These are phyloP conservation scores for Chimonanthus salicifolius DNA, from an alignment of 164 flowering plant genomes.

Conservation along the genomic window DNA sequence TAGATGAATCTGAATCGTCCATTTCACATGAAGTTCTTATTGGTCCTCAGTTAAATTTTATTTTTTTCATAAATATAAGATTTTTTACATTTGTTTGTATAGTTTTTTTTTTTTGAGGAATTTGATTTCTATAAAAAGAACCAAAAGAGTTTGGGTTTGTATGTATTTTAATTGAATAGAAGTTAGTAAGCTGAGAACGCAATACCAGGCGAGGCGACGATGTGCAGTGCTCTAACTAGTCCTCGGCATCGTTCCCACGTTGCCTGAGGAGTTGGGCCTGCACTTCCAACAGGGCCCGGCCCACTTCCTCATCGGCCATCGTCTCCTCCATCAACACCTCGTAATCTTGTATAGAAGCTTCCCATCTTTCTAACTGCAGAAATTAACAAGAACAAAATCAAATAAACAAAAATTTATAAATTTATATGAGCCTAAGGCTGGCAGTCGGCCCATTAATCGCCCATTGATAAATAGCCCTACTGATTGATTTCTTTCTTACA, in stretches of 20 bases:
- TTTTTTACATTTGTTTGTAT: not conserved
- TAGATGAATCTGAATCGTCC: not conserved
- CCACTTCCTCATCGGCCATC: constrained; percentile 61
- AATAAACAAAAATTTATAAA: too few species aligned
- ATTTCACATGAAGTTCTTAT: not conserved
- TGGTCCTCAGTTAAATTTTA: not conserved
- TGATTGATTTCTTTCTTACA: not conserved
- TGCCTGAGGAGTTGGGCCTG: constrained; percentile 44
- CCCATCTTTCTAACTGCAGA: constrained; percentile 72
- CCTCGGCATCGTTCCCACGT: constrained; percentile 34
- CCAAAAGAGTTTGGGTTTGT: not conserved
- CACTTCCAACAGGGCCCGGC: constrained; percentile 49
- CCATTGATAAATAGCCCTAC: too few species aligned
- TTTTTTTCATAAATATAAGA: too few species aligned
- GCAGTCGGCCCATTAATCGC: not conserved
- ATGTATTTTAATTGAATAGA: too few species aligned
- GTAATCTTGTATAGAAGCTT: constrained; percentile 66
- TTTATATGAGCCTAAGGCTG: too few species aligned
- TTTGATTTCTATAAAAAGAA: not conserved
- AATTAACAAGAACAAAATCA: not conserved
- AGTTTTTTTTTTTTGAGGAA: not conserved
- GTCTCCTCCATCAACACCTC: constrained; percentile 58
- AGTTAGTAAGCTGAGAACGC: not conserved
- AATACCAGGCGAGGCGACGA: constrained; percentile 45
- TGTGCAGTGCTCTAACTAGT: constrained; percentile 42